Evolutionary conservation across 106 monocot species (phyloP).

Genomic region (Xerophyta viscosa): DNA sequence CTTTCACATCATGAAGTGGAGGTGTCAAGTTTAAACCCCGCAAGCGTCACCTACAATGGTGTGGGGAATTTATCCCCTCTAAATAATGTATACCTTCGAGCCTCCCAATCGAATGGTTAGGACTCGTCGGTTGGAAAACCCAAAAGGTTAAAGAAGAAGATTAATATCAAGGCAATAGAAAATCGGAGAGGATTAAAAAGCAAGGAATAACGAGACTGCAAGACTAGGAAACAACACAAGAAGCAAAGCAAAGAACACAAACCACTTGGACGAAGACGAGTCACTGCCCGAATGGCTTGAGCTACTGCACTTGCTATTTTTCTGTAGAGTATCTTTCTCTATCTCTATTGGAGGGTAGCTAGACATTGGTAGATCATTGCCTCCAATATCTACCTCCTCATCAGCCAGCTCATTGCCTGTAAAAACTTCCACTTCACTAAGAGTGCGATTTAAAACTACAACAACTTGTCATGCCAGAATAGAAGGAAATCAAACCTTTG

Average conservation of each 20-base stretch:
- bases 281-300: constrained; percentile 75
- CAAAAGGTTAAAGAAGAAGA: no score
- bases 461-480: neutral
- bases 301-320: constrained; percentile 54
- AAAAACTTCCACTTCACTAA: neutral
- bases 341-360: constrained; percentile 71
- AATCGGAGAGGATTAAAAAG: no score
- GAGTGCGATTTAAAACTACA: neutral
- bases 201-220: no score
- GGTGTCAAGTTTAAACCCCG: no score
- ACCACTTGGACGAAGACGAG: constrained; percentile 86
- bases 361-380: constrained; percentile 73
- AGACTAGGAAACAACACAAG: neutral
- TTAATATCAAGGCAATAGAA: no score
- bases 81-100: no score
- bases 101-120: no score
- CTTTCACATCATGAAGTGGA: no score
- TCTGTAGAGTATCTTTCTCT: constrained; percentile 42
- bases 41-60: no score
- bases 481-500: constrained; percentile 31
- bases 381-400: constrained; percentile 81
- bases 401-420: constrained; percentile 59
- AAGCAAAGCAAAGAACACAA: constrained; percentile 15
- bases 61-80: no score
- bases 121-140: no score